Base-by-base conservation (phyloP, 306 rosid species). In the Quercus aquifolioides region DNA sequence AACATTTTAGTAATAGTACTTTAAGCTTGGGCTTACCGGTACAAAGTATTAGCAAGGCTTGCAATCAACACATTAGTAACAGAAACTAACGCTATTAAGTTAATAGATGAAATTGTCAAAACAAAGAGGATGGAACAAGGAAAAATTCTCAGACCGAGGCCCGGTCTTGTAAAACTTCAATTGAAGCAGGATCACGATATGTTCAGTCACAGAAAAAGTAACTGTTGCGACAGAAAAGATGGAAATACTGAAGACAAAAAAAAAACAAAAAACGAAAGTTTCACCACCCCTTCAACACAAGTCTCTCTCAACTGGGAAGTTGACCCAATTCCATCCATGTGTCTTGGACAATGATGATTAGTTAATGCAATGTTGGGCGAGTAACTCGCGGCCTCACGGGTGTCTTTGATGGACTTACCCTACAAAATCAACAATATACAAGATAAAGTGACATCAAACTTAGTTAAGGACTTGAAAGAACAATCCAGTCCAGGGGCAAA, bases 361-460 rank as follows among this genome's bases (percentile, higher is more conserved):
- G 80, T 86, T 82, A 84, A 54, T 78, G 86, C 68, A 81, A 71
- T 30, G 80, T 8, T 5, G 98, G 92, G 21, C 91, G 98, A 70
- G 90, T 23, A 71, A 91, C 89, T 54, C 96, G 92, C n/a, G 99
- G 89, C 85, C 98, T 87, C 78, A 95, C 99, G 1, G 99, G 99
- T 3, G 99, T 95, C 94, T 95, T 95, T 12, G 99, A 95, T 30
- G 99, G 99, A 85, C 99, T 95, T 58, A 95, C 97, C 94, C 99
- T 95, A 73, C 73, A 86, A 74, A 79, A 83, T 67, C 72, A 21
- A 63, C 73, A 80, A 74, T 69, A 78, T 63, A 80, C 12, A 59
- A 56, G 76, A 71, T 19, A 69, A 12, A 25, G 78, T 28, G 60
- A 60, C 76, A 46, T 55, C 30, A 21, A 55, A 20, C 73, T 55